A percentile compares a stretch with the other conserved stretches of the same genome.
phyloP scores from a whole-genome alignment of 805 yeast genomes.

The Cyberlindnera misumaiensis region DNA sequence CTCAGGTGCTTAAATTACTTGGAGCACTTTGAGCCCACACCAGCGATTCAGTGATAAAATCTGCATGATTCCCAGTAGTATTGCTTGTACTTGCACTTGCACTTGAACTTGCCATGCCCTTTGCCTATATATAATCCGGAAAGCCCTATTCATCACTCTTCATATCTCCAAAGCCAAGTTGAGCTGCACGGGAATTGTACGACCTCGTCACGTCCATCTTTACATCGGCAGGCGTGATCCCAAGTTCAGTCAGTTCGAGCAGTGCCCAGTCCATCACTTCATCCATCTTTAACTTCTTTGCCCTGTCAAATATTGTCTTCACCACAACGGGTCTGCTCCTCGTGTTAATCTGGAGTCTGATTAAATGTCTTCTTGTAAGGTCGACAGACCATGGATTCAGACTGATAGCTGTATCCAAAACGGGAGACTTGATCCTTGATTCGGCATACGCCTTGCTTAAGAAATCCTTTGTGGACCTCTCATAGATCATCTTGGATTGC shows the following conservation, averaged over 20 bases:
- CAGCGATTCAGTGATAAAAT: background rate
- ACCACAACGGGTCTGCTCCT: constrained; percentile 10
- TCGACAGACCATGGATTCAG: constrained; percentile 16
- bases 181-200: constrained; percentile 3
- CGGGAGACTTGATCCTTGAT: constrained; percentile 1
- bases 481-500: constrained; percentile 9
- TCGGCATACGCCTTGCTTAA: constrained; percentile 8
- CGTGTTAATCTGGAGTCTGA: constrained; percentile 10
- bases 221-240: constrained; percentile 13
- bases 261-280: constrained; percentile 13
- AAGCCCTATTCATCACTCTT: constrained; percentile 6
- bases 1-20: background rate
- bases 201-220: constrained; percentile 9
- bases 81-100: constrained; percentile 2
- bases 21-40: background rate
- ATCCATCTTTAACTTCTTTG: constrained; percentile 4
- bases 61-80: background rate
- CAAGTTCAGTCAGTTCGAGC: constrained; percentile 13
- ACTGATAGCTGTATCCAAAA: constrained; percentile 2
- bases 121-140: too few species aligned
- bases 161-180: constrained; percentile 11
- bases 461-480: constrained; percentile 10
- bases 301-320: constrained; percentile 17
- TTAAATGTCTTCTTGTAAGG: background rate
- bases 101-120: constrained; percentile 4